Evolutionary conservation across 305 asterid species (phyloP), one percentile per base, ranked within the genome.

Genomic region (Fraxinus paxiana): DNA sequence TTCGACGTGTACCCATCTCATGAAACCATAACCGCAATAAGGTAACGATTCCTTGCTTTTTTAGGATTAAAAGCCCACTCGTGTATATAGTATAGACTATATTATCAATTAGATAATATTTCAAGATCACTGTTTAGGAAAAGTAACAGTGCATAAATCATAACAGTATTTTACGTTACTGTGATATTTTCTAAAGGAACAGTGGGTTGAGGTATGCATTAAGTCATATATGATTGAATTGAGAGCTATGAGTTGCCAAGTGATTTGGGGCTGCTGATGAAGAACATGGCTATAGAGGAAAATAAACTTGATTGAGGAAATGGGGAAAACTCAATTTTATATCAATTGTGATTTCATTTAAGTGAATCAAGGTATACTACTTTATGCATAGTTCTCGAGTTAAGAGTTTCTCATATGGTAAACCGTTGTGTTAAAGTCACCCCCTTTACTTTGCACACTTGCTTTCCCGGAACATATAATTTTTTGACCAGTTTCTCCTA

Each of bases 1-100:
- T 85, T 91, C 73, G 97, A 93, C 63, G 91, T 84, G 46, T 91
- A 88, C 86, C 98, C 98, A 31, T 85, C 88, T 79, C 82, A 26
- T 59, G 85, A 80, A 13, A 33, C 90, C 15, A 77, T 86, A 84
- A 84, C 87, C 91, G 89, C 86, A 83, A 86, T 20, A 92, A 89
- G 94, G 98, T 94, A 81, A 26, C 46, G 6, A 35, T 13, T 69
- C 43, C 37, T 20, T 37, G 54, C 0, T 24, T 78, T 67, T 43
- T 75, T 33, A 59, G 30, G 35, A 18, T 9, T 9, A 18, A 22
- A 41, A 41, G 37, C 22, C 18, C 20, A 17, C 24, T 26, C 37
- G 18, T 3, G 26, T 59, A 22, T 18, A 1, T 37, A 37, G 35
- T 76, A 34, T 54, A 28, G 7, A 72, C 28, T 72, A 24, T 10